Conservation (phyloP, 768 basidiomycete genomes). For the Clitopilus passeckerianus region DNA sequence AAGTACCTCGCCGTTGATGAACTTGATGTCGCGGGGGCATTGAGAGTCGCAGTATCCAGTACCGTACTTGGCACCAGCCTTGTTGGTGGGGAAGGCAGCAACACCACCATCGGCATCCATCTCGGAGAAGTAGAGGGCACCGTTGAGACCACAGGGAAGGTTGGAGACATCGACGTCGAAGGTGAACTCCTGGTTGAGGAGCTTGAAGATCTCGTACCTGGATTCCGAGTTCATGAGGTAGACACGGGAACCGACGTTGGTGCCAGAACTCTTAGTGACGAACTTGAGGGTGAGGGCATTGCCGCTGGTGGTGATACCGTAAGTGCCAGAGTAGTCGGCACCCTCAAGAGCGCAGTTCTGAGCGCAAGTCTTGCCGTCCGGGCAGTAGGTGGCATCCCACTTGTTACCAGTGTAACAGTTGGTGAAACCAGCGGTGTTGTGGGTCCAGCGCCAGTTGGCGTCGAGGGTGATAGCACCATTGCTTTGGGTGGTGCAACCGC, state of each 20-base stretch:
- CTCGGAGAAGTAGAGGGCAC: constrained; percentile 54
- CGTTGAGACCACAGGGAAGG: constrained; percentile 57
- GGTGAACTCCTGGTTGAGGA: constrained; percentile 52
- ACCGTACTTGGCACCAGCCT: constrained; percentile 51
- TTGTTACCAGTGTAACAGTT: constrained; percentile 48
- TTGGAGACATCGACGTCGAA: constrained; percentile 58
- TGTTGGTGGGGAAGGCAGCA: constrained; percentile 42
- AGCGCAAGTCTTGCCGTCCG: constrained; percentile 42
- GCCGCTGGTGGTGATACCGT: constrained; percentile 45
- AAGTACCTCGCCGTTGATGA: constrained; percentile 50
- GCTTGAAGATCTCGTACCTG: constrained; percentile 44
- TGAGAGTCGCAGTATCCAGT: constrained; percentile 68
- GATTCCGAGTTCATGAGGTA: constrained; percentile 43
- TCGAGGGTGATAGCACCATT: constrained; percentile 35
- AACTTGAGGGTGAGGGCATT: constrained; percentile 40
- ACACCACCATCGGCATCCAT: constrained; percentile 58
- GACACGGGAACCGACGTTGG: constrained; percentile 33
- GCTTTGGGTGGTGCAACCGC: constrained; percentile 26
- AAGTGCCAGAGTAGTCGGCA: constrained; percentile 43
- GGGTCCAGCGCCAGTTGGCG: constrained; percentile 47
- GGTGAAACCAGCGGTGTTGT: constrained; percentile 28
- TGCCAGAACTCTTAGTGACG: constrained; percentile 28
- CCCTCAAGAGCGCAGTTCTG: constrained; percentile 36
- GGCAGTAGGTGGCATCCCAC: constrained; percentile 47
- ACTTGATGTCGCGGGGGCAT: constrained; percentile 59